These are phyloP conservation scores for Neurospora sp. DNA, from an alignment of 495 filamentous ascomycete genomes.

Conservation along the genomic window DNA sequence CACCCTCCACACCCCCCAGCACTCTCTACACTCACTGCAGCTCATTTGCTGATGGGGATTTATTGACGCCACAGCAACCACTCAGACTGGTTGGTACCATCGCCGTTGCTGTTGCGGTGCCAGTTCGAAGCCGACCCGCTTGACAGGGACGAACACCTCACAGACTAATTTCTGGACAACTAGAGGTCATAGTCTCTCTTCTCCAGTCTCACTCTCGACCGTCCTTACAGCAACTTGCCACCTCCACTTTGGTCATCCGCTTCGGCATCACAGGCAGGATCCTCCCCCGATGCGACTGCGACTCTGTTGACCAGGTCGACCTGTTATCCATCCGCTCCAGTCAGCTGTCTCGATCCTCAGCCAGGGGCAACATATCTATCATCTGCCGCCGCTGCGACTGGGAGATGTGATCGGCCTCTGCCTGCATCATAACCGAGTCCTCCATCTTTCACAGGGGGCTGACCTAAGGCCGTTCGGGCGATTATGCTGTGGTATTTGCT, in stretches of 20 bases:
- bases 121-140: neutral
- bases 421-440: neutral
- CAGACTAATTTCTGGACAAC: neutral
- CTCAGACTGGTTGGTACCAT: neutral
- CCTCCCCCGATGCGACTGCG: neutral
- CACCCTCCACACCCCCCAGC: neutral
- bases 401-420: neutral
- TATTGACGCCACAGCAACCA: neutral
- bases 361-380: neutral
- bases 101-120: neutral
- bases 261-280: neutral
- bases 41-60: neutral
- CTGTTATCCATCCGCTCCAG: neutral
- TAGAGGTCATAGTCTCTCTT: neutral
- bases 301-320: neutral
- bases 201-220: neutral
- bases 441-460: neutral
- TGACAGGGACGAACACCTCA: neutral
- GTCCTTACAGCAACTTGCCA: neutral
- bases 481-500: slow-evolving; percentile 53
- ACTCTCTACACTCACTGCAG: neutral
- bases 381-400: neutral
- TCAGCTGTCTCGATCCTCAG: neutral
- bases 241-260: neutral
- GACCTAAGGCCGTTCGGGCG: neutral